Base-by-base conservation (phyloP, 2,329 filamentous ascomycete species). In the Drechslerella dactyloides region DNA sequence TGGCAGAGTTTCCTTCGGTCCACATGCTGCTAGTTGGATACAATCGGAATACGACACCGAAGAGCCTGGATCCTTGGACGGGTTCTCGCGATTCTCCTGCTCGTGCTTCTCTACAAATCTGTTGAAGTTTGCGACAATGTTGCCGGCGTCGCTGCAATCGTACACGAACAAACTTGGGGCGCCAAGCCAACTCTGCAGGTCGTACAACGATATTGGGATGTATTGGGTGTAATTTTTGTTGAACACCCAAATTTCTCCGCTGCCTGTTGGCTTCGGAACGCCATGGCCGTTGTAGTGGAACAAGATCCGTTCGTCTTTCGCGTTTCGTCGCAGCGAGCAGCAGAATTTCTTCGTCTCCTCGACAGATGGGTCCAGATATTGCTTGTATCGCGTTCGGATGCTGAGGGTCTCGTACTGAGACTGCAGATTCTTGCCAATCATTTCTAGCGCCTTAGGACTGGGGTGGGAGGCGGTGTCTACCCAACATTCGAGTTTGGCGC, bases 181-280 rank as follows among this genome's bases (percentile, higher is more conserved):
- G 73, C 93, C 92, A 6, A 99, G 86, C 94, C 94, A 99, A 68
- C 90, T 89, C 80, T 97, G 93, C 50, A 99, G 82, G 78, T 99
- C 94, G 77, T 96, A 97, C 7, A 99, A 82, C 0, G 93, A 96
- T 48, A 99, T 90, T 0, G 94, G 94, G 46, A 99, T 99, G 78
- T 99, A 99, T 80, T 99, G 94, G 0, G 94, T 99, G 79, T 97
- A 99, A 75, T 91, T 97, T 76, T 94, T 93, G 81, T 99, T 99
- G 80, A 99, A 99, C 3, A 97, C 96, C 94, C 94, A 99, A 19
- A 99, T 96, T 80, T 99, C 94, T 13, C 94, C 94, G 2, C 93
- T 97, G 1, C 90, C 87, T 0, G 94, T 99, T 1, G 94, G 94
- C 77, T 97, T 91, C 0, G 94, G 94, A 10, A 99, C 94, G 52